Percentiles rank a stretch among this genome's conserved stretches.
These are phyloP conservation scores for Saitozyma sp. DNA, from an alignment of 768 basidiomycete species.

Conservation along the genomic window DNA sequence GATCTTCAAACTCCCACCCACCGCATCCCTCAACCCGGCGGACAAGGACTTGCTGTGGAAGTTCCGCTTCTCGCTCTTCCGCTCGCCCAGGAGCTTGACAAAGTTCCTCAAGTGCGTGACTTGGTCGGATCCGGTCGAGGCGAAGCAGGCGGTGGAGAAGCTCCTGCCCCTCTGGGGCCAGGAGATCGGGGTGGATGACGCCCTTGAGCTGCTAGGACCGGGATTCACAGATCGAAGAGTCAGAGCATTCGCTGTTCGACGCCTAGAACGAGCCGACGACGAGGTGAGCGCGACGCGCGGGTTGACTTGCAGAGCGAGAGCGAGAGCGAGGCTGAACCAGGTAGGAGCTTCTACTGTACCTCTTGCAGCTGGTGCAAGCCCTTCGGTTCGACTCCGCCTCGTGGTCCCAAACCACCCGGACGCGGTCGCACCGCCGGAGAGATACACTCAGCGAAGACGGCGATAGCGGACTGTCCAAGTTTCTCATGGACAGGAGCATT, in stretches of 20 bases:
- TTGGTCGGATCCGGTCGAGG: slow-evolving; percentile 93
- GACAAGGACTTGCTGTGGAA: slow-evolving; percentile 98
- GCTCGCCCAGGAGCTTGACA: slow-evolving; percentile 70
- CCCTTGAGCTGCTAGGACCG: slow-evolving; percentile 89
- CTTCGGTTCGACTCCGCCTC: slow-evolving; percentile 85
- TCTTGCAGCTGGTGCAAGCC: slow-evolving; percentile 94
- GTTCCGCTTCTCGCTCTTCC: slow-evolving; percentile 95
- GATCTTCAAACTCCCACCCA: slow-evolving; percentile 88
- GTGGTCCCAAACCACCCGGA: slow-evolving; percentile 49
- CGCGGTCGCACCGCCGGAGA: slow-evolving; percentile 15
- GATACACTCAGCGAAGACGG: slow-evolving; percentile 66
- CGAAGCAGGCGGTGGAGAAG: slow-evolving; percentile 96
- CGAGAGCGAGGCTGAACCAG: slow-evolving; percentile 5
- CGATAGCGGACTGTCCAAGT: slow-evolving; percentile 89
- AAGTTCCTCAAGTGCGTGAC: slow-evolving; percentile 98
- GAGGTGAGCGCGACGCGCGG: slow-evolving; percentile 62
- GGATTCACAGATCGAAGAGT: slow-evolving; percentile 70
- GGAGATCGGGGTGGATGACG: slow-evolving; percentile 94
- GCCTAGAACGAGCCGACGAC: slow-evolving; percentile 86
- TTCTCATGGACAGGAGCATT: slow-evolving; percentile 81
- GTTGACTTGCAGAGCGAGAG: background rate
- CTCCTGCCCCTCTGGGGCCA: slow-evolving; percentile 87
- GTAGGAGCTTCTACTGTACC: slow-evolving; percentile 86
- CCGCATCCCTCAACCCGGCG: slow-evolving; percentile 76
- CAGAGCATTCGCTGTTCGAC: slow-evolving; percentile 87